A percentile compares a stretch with the other conserved stretches of the same genome.
Conservation (phyloP, 1,284 basidiomycete genomes). For the Trichosporon faecale region DNA sequence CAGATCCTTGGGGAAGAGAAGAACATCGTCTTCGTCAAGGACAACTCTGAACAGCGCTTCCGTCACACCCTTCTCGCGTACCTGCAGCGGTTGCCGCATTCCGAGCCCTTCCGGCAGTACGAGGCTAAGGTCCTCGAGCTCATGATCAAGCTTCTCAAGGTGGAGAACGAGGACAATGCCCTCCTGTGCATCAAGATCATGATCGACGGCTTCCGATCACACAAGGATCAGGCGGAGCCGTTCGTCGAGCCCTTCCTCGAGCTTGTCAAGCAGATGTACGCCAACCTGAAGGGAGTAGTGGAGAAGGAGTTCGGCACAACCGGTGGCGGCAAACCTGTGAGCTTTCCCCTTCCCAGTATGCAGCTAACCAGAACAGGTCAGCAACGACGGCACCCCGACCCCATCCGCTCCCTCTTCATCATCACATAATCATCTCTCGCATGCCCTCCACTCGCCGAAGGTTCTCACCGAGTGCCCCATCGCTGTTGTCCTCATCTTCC, state of each 20-base stretch:
- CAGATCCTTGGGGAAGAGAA: constrained; percentile 74
- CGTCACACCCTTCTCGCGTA: constrained; percentile 82
- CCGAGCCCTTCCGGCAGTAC: constrained; percentile 72
- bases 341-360: background rate
- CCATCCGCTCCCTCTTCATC: constrained; percentile 24
- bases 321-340: constrained; percentile 29
- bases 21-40: constrained; percentile 67
- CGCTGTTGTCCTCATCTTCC: constrained; percentile 86
- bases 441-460: constrained; percentile 78
- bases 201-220: constrained; percentile 62
- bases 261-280: constrained; percentile 69
- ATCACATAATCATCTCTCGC: constrained; percentile 28
- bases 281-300: constrained; percentile 71
- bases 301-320: constrained; percentile 64
- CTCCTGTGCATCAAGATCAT: constrained; percentile 87
- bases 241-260: constrained; percentile 76
- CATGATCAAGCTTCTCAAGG: constrained; percentile 75
- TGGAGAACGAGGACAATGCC: constrained; percentile 97
- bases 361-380: constrained; percentile 13
- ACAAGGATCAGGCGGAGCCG: constrained; percentile 68
- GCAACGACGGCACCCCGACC: constrained; percentile 18
- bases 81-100: constrained; percentile 79
- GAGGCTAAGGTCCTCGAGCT: constrained; percentile 66
- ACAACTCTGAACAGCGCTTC: constrained; percentile 74
- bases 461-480: constrained; percentile 92